These are phyloP conservation scores for Serpula lacrymans DNA, from an alignment of 768 basidiomycete genomes.

Conservation along the genomic window DNA sequence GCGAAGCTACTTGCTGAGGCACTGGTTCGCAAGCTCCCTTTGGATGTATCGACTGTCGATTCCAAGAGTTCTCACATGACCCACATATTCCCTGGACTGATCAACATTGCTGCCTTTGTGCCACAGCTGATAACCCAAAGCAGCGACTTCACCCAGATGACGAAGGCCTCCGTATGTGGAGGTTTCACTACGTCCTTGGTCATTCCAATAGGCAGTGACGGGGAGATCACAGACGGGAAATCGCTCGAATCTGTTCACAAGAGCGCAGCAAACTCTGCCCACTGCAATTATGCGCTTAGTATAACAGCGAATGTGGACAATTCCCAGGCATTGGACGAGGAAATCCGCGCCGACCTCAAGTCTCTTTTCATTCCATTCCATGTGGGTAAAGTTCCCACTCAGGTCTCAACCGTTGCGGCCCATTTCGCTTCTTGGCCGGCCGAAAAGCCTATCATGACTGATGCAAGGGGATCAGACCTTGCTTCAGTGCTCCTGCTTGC, in stretches of 20 bases:
- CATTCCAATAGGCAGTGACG: slow-evolving; percentile 63
- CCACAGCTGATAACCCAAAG: slow-evolving; percentile 58
- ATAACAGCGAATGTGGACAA: slow-evolving; percentile 74
- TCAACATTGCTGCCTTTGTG: slow-evolving; percentile 86
- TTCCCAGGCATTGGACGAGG: slow-evolving; percentile 61
- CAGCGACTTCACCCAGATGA: slow-evolving; percentile 64
- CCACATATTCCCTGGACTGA: slow-evolving; percentile 85
- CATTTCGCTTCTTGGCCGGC: slow-evolving; percentile 89
- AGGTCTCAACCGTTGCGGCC: slow-evolving; percentile 72
- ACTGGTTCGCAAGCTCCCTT: slow-evolving; percentile 80
- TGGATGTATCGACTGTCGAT: slow-evolving; percentile 88
- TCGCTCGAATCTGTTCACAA: slow-evolving; percentile 68
- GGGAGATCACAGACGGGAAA: slow-evolving; percentile 61
- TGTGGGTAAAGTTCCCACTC: slow-evolving; percentile 40
- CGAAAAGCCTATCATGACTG: slow-evolving; percentile 92
- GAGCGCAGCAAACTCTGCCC: slow-evolving; percentile 60
- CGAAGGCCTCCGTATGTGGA: slow-evolving; percentile 79
- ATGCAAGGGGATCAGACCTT: slow-evolving; percentile 88
- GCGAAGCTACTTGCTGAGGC: slow-evolving; percentile 96
- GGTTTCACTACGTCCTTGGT: slow-evolving; percentile 88
- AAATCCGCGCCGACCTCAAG: slow-evolving; percentile 75
- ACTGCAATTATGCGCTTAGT: slow-evolving; percentile 86
- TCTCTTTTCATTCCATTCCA: slow-evolving; percentile 84
- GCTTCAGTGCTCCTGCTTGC: slow-evolving; percentile 92
- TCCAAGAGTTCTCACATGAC: slow-evolving; percentile 93